Percentiles rank a stretch among this genome's conserved stretches.
These are phyloP conservation scores for Skeletonema tropicum DNA, from an alignment of 108 stramenopile genomes.

Conservation along the genomic window DNA sequence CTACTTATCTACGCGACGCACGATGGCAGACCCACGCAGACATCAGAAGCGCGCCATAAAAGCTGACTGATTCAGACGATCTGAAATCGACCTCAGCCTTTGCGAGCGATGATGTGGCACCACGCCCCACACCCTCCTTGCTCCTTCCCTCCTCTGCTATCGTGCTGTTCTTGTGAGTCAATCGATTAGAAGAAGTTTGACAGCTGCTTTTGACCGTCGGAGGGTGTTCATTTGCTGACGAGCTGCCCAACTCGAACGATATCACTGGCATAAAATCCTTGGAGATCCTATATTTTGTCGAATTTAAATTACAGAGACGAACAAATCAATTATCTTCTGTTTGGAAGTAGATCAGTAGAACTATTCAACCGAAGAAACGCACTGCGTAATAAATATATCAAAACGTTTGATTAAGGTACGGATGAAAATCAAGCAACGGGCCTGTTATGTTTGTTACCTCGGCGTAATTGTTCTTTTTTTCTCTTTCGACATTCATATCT, in stretches of 20 bases:
- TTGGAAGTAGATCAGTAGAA: background rate
- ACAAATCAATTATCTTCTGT: background rate
- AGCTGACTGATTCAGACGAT: too few relatives aligned
- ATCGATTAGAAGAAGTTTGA: slow-evolving; percentile 7
- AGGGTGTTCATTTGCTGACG: background rate
- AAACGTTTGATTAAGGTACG: background rate
- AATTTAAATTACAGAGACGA: background rate
- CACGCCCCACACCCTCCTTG: too few relatives aligned
- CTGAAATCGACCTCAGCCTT: too few relatives aligned
- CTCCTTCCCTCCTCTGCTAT: too few relatives aligned
- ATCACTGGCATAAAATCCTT: background rate
- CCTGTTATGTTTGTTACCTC: background rate
- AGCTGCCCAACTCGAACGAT: background rate
- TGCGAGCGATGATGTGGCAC: too few relatives aligned
- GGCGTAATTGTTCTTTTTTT: background rate
- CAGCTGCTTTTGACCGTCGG: background rate
- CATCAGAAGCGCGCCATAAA: too few relatives aligned
- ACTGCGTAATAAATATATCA: background rate
- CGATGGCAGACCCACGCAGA: too few relatives aligned
- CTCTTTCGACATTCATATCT: background rate
- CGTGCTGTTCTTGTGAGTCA: slow-evolving; percentile 7
- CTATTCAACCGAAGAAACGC: background rate
- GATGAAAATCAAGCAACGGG: background rate
- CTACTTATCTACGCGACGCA: too few relatives aligned
- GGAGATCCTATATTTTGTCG: background rate